Evolutionary conservation across 1,284 basidiomycete species (phyloP).

Genomic region (Salmacisia buchloeana): DNA sequence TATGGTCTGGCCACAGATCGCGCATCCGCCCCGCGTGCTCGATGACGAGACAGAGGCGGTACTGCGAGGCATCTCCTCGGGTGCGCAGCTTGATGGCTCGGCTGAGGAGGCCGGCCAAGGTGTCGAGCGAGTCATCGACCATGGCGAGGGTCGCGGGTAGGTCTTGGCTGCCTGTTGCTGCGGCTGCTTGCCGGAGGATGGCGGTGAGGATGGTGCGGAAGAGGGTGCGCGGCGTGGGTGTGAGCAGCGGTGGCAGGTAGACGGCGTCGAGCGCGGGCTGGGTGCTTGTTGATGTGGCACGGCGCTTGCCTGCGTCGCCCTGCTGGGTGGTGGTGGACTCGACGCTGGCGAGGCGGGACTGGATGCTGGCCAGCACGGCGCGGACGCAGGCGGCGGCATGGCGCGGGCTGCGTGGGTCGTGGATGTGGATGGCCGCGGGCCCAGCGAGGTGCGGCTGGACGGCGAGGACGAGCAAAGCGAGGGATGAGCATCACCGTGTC

Average conservation of each 20-base stretch:
- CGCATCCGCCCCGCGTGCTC: slow-evolving; percentile 37
- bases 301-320: neutral
- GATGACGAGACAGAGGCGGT: slow-evolving; percentile 25
- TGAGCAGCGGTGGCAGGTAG: slow-evolving; percentile 14
- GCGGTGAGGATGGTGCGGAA: slow-evolving; percentile 23
- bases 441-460: slow-evolving; percentile 18
- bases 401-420: slow-evolving; percentile 28
- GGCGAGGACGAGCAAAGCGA: too few relatives aligned
- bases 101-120: neutral
- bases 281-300: neutral
- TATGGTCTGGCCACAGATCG: slow-evolving; percentile 42
- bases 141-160: neutral
- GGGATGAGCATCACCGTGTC: too few relatives aligned
- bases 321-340: neutral
- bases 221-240: slow-evolving; percentile 21
- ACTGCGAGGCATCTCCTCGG: neutral
- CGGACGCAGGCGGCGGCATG: slow-evolving; percentile 21
- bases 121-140: slow-evolving; percentile 3
- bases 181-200: slow-evolving; percentile 15
- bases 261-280: slow-evolving; percentile 1
- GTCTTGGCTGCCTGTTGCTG: slow-evolving; percentile 5
- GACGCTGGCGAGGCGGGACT: neutral
- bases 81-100: neutral
- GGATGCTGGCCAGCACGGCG: slow-evolving; percentile 14
- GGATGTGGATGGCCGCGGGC: slow-evolving; percentile 21